Evolutionary conservation across 192 early-diverging fungal species (phyloP), one percentile per base, ranked within the genome.

Genomic region (Gonapodya sp.): DNA sequence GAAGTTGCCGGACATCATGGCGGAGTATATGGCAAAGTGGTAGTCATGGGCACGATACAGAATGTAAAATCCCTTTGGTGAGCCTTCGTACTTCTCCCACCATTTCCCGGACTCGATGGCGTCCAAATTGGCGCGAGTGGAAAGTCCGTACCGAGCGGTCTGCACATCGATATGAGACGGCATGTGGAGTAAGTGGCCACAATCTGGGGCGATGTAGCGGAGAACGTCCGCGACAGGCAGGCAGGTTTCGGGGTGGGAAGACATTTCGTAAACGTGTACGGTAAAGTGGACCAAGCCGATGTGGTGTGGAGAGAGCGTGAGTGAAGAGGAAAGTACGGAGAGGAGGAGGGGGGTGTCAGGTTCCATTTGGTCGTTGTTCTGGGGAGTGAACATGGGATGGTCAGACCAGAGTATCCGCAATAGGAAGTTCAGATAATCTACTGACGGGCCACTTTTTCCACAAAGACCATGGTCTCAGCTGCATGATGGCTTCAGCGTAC

Each of bases 261-360:
- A 77, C 75, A 77, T 77, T 33, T 77, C 75, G 75, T 77, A 77
- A 2, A 34, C 75, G 75, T 77, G 75, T 14, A 77, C 34, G 75
- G 16, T 14, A 33, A 77, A 77, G 75, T 77, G 75, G 8, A 77
- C 30, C 8, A 77, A 33, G 2, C 75, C 75, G 75, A 34, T 18
- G 34, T 77, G 75, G 75, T 77, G 30, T 8, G 30, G 30, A 8
- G 18, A 34, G 14, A 77, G 75, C 18, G 75, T 33, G 30, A 77
- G 75, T 2, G 18, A 14, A 14, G 18, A 16, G 75, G 16, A 16
- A 33, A 77, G 75, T 2, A 77, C 30, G 18, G 75, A 16, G 8
- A 77, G 2, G 75, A 77, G 18, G 2, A 31, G 18, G 8, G 2
- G 18, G 75, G 75, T 77, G 75, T 31, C 75, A 2, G 16, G 18